phyloP scores from a whole-genome alignment of 2,329 filamentous ascomycete species.

The Fonsecaea nubica region DNA sequence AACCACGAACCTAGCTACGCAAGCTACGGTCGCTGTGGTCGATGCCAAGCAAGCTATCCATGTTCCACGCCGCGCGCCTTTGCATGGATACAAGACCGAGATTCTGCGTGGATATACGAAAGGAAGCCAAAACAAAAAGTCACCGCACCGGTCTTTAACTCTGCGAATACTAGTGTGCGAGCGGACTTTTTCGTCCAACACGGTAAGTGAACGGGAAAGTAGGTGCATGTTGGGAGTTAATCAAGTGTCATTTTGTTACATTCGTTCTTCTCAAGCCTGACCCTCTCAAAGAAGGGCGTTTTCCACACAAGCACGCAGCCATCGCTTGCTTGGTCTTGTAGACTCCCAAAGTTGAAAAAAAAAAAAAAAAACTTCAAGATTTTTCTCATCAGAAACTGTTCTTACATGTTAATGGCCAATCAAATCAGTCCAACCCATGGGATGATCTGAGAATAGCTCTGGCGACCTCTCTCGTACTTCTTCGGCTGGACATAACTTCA shows the following conservation, averaged over 20 bases:
- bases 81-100: no score
- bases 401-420: not conserved
- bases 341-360: not conserved
- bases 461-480: not conserved
- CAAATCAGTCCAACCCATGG: not conserved
- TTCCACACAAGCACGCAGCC: not conserved
- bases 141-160: no score
- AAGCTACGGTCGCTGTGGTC: no score
- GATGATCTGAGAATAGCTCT: not conserved
- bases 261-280: not conserved
- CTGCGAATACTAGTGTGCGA: not conserved
- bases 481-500: slow-evolving; percentile 13
- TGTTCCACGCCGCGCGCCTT: no score
- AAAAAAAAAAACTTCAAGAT: not conserved
- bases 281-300: not conserved
- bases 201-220: not conserved
- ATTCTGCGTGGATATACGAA: no score
- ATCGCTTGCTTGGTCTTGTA: not conserved
- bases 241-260: not conserved
- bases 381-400: not conserved
- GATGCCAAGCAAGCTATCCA: no score
- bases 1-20: no score
- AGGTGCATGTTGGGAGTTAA: not conserved
- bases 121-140: not conserved
- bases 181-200: not conserved